Evolutionary conservation across 2,329 filamentous ascomycete species (phyloP), one percentile per base, ranked within the genome.

Genomic region (Raffaelea arxii): DNA sequence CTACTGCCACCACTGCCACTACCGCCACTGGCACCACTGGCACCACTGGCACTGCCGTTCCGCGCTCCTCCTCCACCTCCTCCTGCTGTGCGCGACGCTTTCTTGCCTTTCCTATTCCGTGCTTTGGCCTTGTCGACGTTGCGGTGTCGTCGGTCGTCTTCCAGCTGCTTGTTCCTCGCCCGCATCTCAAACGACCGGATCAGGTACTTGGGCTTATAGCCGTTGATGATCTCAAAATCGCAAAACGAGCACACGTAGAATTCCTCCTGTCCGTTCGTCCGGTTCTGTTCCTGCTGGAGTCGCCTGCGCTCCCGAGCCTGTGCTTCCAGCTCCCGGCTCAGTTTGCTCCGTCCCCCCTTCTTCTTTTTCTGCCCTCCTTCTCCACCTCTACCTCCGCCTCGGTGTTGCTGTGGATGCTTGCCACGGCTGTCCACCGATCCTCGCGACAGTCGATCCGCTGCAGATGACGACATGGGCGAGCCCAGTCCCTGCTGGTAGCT

Each of bases 221-320:
- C 91, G 61, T 95, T 97, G 43, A 98, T 96, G 44, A 80, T 80
- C 65, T 97, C 91, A 60, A 96, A 98, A 64, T 98, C 92, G 69
- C 92, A 98, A 62, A 97, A 97, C 59, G 96, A 87, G 66, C 92
- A 98, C 41, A 97, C 89, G 86, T 90, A 97, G 43, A 89, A 77
- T 51, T 95, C 86, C 53, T 87, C 84, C 2, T 85, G 84, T 2
- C 86, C 84, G 57, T 86, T 82, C 56, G 85, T 80, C 51, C 78
- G 79, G 62, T 92, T 94, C 47, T 78, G 75, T 53, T 85, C 83
- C 56, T 86, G 78, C 50, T 92, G 86, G 58, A 86, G 76, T 41
- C 86, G 77, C 49, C 84, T 83, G 6, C 92, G 84, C 53, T 88
- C 80, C 22, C 80, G 80, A 23, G 88, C 90, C 48, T 89, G 87